Evolutionary conservation across 345 rosid species (phyloP).

Genomic region (Ricinus communis): DNA sequence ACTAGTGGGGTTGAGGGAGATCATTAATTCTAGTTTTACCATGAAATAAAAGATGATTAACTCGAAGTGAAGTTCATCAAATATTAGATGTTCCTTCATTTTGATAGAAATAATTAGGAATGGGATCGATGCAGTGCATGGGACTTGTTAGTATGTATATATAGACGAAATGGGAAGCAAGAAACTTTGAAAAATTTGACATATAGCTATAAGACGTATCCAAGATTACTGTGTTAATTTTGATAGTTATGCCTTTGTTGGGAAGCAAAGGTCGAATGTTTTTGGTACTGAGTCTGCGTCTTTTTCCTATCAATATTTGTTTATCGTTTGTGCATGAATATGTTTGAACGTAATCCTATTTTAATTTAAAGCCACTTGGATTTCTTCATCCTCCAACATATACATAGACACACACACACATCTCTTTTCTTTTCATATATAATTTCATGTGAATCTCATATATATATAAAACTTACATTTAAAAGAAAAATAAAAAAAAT

Average conservation of each 20-base stretch:
- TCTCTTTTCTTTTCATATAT: background rate
- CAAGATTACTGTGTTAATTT: slow-evolving; percentile 34
- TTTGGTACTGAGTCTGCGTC: slow-evolving; percentile 29
- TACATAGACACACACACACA: background rate
- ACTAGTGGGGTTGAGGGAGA: no score
- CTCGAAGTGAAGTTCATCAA: no score
- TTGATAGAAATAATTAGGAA: no score
- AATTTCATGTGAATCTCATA: background rate
- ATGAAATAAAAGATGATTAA: no score
- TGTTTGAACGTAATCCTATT: slow-evolving; percentile 21
- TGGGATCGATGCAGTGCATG: no score
- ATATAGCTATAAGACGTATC: slow-evolving; percentile 25
- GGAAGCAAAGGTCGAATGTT: slow-evolving; percentile 39
- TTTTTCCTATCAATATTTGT: slow-evolving; percentile 31
- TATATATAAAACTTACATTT: background rate
- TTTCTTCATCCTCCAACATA: no score
- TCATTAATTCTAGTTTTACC: no score
- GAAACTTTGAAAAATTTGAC: slow-evolving; percentile 14
- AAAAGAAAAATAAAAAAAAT: background rate
- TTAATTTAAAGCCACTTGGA: no score
- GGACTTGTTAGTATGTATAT: no score
- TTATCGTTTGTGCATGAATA: slow-evolving; percentile 42
- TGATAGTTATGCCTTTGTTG: slow-evolving; percentile 39
- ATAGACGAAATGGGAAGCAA: background rate
- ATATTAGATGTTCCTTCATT: no score